Evolutionary conservation across 2,329 filamentous ascomycete species (phyloP).

Genomic region (Anisogramma anomala): DNA sequence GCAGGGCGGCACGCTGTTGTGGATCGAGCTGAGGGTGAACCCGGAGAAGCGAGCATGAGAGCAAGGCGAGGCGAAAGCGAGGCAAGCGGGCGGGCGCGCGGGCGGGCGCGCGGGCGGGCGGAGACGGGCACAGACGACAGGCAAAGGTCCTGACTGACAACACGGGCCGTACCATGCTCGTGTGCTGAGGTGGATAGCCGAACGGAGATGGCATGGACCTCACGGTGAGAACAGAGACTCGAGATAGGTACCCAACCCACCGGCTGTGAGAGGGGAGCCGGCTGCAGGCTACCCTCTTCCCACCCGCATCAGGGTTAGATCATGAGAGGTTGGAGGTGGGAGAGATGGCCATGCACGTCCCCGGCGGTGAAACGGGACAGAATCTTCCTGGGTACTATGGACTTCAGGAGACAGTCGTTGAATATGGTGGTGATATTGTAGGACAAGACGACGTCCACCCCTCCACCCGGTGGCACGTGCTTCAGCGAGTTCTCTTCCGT

Average conservation of each 20-base stretch:
- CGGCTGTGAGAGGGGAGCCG: neutral
- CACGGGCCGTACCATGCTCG: slow-evolving; percentile 4
- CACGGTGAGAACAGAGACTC: neutral
- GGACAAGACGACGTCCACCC: too few relatives aligned
- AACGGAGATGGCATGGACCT: neutral
- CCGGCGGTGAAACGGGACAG: neutral
- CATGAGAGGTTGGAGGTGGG: neutral
- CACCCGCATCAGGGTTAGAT: neutral
- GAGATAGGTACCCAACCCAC: neutral
- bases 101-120: neutral
- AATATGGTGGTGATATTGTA: too few relatives aligned
- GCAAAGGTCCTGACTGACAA: neutral
- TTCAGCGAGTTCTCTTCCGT: too few relatives aligned
- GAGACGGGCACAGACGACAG: neutral
- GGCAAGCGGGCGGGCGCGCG: neutral
- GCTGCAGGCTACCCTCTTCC: neutral
- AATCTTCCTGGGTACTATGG: neutral
- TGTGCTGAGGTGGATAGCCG: neutral
- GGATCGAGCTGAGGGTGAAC: slow-evolving; percentile 43
- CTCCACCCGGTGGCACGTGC: too few relatives aligned
- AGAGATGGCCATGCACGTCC: neutral
- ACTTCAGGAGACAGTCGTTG: neutral
- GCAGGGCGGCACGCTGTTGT: slow-evolving; percentile 47
- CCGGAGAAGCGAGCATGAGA: neutral
- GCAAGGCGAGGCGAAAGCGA: neutral